phyloP scores from a whole-genome alignment of 306 rosid species.

The Mimosa pudica region DNA sequence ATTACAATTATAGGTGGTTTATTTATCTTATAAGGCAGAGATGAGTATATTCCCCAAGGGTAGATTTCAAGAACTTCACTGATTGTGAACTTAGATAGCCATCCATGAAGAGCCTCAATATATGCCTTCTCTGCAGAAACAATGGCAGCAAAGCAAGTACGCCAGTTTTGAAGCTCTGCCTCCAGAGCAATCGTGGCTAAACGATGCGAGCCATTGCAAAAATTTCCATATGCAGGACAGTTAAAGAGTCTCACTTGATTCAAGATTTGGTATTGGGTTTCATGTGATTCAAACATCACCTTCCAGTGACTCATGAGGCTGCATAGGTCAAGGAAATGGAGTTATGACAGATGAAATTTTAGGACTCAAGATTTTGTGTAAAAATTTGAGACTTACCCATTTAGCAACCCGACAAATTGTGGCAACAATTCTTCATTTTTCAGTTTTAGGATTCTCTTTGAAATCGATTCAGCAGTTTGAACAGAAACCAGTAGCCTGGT shows the following conservation, averaged over 20 bases:
- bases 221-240: conserved; percentile 1
- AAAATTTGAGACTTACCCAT: conserved; percentile 6
- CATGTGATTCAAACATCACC: conserved; percentile 24
- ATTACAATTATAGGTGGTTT: conserved; percentile 10
- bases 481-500: conserved; percentile 4
- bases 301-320: conserved; percentile 16
- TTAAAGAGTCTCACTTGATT: conserved; percentile 13
- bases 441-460: conserved; percentile 18
- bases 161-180: conserved; percentile 23
- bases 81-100: conserved; percentile 16
- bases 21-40: conserved; percentile 1
- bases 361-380: background rate
- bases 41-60: conserved; percentile 2
- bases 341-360: background rate
- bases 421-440: conserved; percentile 21
- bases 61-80: conserved; percentile 1
- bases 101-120: conserved; percentile 20
- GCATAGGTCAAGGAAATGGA: conserved; percentile 1
- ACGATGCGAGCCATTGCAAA: conserved; percentile 18
- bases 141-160: conserved; percentile 9
- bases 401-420: conserved; percentile 9
- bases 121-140: conserved; percentile 28
- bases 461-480: conserved; percentile 17
- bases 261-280: conserved; percentile 24
- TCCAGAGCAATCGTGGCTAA: conserved; percentile 16